These are phyloP conservation scores for Cucurbita ficifolia DNA, from an alignment of 306 rosid species.

Conservation along the genomic window DNA sequence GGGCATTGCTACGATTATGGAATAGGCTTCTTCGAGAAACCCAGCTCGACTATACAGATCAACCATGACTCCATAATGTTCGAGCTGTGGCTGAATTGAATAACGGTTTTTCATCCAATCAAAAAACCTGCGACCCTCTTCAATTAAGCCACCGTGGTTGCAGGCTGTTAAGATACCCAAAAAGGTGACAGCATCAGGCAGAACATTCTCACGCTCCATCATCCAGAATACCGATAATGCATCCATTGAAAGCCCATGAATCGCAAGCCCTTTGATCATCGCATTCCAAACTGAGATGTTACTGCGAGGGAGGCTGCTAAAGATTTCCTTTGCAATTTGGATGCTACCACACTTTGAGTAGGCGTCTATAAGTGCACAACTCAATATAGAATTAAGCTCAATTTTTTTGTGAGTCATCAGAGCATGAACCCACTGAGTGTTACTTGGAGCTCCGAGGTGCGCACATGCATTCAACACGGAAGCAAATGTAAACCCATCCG, in stretches of 20 bases:
- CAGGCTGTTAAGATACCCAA: conserved; percentile 53
- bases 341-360: conserved; percentile 61
- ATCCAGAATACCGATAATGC: conserved; percentile 28
- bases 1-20: conserved; percentile 32
- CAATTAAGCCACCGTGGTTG: conserved; percentile 50
- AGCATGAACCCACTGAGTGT: conserved; percentile 47
- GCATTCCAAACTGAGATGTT: conserved; percentile 64
- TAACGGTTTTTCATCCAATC: conserved; percentile 34
- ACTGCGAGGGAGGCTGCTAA: conserved; percentile 18
- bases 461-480: conserved; percentile 46
- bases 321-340: conserved; percentile 29
- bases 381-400: conserved; percentile 35
- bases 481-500: conserved; percentile 64
- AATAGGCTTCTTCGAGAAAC: conserved; percentile 42
- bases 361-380: conserved; percentile 50
- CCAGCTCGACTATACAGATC: conserved; percentile 63
- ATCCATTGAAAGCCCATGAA: conserved; percentile 52
- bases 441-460: conserved; percentile 33
- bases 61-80: conserved; percentile 66
- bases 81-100: conserved; percentile 40
- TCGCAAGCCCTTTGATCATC: conserved; percentile 55
- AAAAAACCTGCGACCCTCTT: conserved; percentile 40
- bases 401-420: conserved; percentile 34
- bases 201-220: conserved; percentile 39
- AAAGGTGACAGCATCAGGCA: conserved; percentile 49